These are phyloP conservation scores for Phytophthora lateralis DNA, from an alignment of 352 stramenopile species.

Conservation along the genomic window DNA sequence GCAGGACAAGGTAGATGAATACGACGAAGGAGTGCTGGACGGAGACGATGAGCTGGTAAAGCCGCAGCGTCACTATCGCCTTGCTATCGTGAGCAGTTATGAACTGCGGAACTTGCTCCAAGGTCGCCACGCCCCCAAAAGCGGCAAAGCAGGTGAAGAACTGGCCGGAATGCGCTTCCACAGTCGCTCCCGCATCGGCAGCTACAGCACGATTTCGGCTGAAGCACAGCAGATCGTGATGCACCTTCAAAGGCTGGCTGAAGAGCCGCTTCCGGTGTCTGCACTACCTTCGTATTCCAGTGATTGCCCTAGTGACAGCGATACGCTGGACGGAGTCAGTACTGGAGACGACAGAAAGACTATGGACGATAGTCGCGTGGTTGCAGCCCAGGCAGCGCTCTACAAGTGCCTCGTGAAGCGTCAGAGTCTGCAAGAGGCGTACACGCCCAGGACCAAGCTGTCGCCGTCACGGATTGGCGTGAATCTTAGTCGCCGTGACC, in stretches of 20 bases:
- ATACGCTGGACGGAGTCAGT: slow-evolving; percentile 18
- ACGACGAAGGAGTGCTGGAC: slow-evolving; percentile 30
- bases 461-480: slow-evolving; percentile 66
- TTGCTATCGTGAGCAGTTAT: slow-evolving; percentile 74
- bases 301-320: slow-evolving; percentile 28
- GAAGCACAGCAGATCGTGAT: slow-evolving; percentile 51
- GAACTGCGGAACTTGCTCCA: slow-evolving; percentile 54
- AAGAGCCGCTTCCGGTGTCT: slow-evolving; percentile 17
- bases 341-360: slow-evolving; percentile 19
- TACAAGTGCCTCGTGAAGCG: slow-evolving; percentile 68
- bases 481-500: slow-evolving; percentile 66
- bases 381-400: slow-evolving; percentile 56
- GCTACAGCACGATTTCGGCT: slow-evolving; percentile 73
- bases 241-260: slow-evolving; percentile 39
- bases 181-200: slow-evolving; percentile 68
- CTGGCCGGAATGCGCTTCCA: slow-evolving; percentile 63
- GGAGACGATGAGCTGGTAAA: slow-evolving; percentile 14
- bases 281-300: slow-evolving; percentile 24
- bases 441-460: slow-evolving; percentile 42
- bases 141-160: slow-evolving; percentile 17
- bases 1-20: slow-evolving; percentile 35
- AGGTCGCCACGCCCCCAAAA: slow-evolving; percentile 26
- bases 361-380: slow-evolving; percentile 22
- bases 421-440: slow-evolving; percentile 50
- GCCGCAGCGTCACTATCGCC: slow-evolving; percentile 13